phyloP scores from a whole-genome alignment of 768 basidiomycete species.

The Pholiota molesta region DNA sequence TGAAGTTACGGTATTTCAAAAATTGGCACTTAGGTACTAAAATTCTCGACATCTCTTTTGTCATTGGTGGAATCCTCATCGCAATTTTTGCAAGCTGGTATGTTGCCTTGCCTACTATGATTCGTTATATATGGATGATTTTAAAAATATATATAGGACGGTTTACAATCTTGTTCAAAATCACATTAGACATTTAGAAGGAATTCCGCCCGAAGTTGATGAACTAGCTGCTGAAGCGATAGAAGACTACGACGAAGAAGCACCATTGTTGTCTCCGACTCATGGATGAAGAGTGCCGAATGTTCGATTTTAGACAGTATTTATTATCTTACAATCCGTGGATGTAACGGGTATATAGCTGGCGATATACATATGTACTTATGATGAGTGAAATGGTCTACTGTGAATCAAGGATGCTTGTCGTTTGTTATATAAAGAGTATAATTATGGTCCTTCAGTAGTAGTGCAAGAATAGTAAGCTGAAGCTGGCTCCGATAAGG shows the following conservation, averaged over 20 bases:
- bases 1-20: conserved; percentile 5
- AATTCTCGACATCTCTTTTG: conserved; percentile 61
- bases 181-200: conserved; percentile 59
- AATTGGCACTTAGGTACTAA: conserved; percentile 51
- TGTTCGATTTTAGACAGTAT: conserved; percentile 6
- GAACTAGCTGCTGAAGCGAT: conserved; percentile 61
- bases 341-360: conserved; percentile 10
- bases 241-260: conserved; percentile 63
- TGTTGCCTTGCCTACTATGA: conserved; percentile 23
- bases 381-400: not conserved
- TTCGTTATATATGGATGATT: not conserved
- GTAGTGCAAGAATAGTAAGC: conserved; percentile 90
- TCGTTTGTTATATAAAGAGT: conserved; percentile 16
- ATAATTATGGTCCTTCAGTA: conserved; percentile 50
- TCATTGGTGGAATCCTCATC: conserved; percentile 61
- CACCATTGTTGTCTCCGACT: conserved; percentile 51
- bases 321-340: conserved; percentile 1
- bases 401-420: not conserved
- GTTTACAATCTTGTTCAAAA: conserved; percentile 67
- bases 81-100: conserved; percentile 70
- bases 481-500: conserved; percentile 88
- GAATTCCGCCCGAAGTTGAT: conserved; percentile 48
- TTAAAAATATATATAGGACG: conserved; percentile 43
- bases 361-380: not conserved
- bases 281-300: not conserved